Conservation (phyloP, 306 rosid species). For the Senna siamea region DNA sequence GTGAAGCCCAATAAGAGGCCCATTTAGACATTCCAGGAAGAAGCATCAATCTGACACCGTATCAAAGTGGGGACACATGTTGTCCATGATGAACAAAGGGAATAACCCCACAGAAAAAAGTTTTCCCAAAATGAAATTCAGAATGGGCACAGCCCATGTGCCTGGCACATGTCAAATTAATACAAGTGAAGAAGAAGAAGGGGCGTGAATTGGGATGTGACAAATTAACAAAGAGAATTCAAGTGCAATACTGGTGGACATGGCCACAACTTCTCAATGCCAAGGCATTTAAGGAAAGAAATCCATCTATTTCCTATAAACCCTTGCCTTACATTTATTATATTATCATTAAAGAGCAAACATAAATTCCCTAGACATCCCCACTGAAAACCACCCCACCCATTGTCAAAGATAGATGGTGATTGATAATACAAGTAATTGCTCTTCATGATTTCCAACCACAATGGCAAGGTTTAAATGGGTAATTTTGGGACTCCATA, state of each 20-base stretch:
- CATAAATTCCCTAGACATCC: conserved; percentile 55
- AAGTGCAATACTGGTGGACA: conserved; percentile 23
- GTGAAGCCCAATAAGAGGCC: neutral
- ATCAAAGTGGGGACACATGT: conserved; percentile 40
- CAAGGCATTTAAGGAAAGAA: conserved; percentile 46
- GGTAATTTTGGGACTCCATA: conserved; percentile 29
- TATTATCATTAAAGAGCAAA: conserved; percentile 36
- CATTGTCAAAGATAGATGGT: neutral
- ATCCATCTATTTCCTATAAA: conserved; percentile 42
- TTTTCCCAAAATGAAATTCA: neutral
- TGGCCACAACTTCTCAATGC: conserved; percentile 30
- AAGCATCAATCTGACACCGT: conserved; percentile 14
- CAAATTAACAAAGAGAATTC: conserved; percentile 34
- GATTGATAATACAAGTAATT: conserved; percentile 28
- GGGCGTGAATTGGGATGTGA: conserved; percentile 33
- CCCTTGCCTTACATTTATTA: conserved; percentile 40
- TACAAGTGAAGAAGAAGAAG: conserved; percentile 19
- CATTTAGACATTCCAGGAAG: neutral
- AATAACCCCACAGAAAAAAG: conserved; percentile 34
- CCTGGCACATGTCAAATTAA: conserved; percentile 39
- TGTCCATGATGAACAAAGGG: conserved; percentile 6
- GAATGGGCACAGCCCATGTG: conserved; percentile 50
- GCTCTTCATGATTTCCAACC: conserved; percentile 36
- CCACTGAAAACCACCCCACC: conserved; percentile 22
- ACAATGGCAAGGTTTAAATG: conserved; percentile 39